Evolutionary conservation across 2,329 filamentous ascomycete genomes (phyloP), one percentile per base, ranked within the genome.

Genomic region (Pseudopyricularia cyperi): DNA sequence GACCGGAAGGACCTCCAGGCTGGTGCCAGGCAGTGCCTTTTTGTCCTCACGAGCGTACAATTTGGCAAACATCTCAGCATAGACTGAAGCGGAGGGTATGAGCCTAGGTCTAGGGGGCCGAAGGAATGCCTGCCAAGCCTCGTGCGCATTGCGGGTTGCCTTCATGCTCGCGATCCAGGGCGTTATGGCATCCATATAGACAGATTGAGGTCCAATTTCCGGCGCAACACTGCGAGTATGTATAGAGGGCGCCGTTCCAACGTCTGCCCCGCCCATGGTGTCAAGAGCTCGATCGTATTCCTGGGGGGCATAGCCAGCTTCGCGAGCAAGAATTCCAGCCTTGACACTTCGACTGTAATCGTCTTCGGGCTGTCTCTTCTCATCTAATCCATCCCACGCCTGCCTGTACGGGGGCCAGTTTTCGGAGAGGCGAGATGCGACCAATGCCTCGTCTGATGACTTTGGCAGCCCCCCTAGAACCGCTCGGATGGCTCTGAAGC

Each of bases 401-500:
- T 71, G 67, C 52, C 77, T 66, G 63, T 80, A 83, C 0, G 80
- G 80, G 9, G 80, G 80, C 80, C 80, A 83, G 2, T 70, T 71
- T 49, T 72, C 68, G 2, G 68, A 66, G 52, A 79, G 71, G 28
- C 76, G 72, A 19, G 63, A 57, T 2, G 74, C 70, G 32, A 71
- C 72, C 33, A 69, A 71, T 14, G 62, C 65, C 61, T 84, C 80
- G 5, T 63, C 65, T 7, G 65, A 60, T 8, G 73, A 75, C 58
- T 80, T 83, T 44, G 70, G 69, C 52, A 76, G 66, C 3, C 72
- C 77, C 7, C 76, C 62, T 52, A 83, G 61, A 3, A 82, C 76
- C 37, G 66, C 58, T 35, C 75, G 70, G 46, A 83, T 75, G 4
- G 78, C 72, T 48, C 68, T 68, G 53, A 82, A 84, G 19, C 76